Evolutionary conservation across 164 flowering plant genomes (phyloP), one percentile per base, ranked within the genome.

Genomic region (Annona squamosa): DNA sequence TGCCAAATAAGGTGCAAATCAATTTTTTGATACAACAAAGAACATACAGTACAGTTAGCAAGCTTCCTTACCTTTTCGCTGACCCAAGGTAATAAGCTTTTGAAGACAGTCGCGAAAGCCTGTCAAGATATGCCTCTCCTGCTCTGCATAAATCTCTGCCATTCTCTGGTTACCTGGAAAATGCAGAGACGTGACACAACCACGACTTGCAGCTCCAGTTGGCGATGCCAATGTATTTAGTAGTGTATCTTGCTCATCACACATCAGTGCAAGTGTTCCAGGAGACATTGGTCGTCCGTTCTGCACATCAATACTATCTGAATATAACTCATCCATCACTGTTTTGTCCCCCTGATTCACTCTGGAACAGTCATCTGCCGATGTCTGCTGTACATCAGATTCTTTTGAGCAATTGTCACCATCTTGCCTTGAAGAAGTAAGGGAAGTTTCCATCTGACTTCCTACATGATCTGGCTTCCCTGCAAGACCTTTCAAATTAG

Each of bases 211-310:
- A 45, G 78, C 61, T 44, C 86, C 83, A 78, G 75, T 83, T 10
- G 95, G 85, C n/a, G 95, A 88, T 77, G 88, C 82, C 72, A 88
- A 80, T 48, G 89, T 70, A 82, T 82, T 83, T 79, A 95, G 90
- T 82, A 90, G 82, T 46, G 97, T 81, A 67, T 93, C 98, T 77
- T 89, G 83, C 82, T 95, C 99, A 82, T 95, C 93, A 69, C 99
- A 95, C 98, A 91, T 91, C 77, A 95, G 80, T 61, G 98, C 99
- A 71, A 90, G 85, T 5, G 97, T 95, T 77, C 87, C 91, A 52
- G 99, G 99, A 78, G 99, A 95, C 93, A 93, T 87, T 44, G 99
- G 90, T 75, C 90, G 83, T 67, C 76, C 79, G 68, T 84, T 87
- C 71, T 85, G 86, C 26, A 68, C 73, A 74, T 90, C 93, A 75